These are phyloP conservation scores for Trichoderma citrinoviride DNA, from an alignment of 2,329 filamentous ascomycete genomes.

Conservation along the genomic window DNA sequence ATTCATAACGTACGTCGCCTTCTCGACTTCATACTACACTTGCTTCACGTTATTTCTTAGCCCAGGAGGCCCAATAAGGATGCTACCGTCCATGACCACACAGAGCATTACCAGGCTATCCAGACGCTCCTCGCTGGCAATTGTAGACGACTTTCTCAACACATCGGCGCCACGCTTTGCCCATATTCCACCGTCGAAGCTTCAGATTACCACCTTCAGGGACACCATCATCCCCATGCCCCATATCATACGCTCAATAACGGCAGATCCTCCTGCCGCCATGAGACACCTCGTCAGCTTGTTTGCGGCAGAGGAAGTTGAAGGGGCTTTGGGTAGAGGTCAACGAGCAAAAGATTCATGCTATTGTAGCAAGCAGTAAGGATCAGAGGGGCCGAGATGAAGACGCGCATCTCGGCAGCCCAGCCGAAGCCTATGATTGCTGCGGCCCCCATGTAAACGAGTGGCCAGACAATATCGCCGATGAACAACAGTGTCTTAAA, in stretches of 20 bases:
- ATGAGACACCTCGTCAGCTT: background rate
- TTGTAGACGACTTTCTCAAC: slow-evolving; percentile 9
- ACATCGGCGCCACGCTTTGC: background rate
- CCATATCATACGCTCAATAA: slow-evolving; percentile 2
- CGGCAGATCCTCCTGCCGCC: background rate
- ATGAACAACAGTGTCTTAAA: background rate
- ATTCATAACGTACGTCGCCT: background rate
- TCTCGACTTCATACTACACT: background rate
- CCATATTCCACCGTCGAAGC: background rate
- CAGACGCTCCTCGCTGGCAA: background rate
- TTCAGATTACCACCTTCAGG: background rate
- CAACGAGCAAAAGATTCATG: slow-evolving; percentile 18
- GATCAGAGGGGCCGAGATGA: background rate
- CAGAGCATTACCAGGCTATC: background rate
- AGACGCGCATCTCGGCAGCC: slow-evolving; percentile 3
- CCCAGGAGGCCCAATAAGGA: background rate
- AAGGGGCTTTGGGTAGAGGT: background rate
- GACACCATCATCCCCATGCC: background rate
- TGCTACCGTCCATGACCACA: background rate
- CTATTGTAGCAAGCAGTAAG: slow-evolving; percentile 15
- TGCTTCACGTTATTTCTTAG: background rate
- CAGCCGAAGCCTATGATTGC: background rate
- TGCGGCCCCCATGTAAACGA: background rate
- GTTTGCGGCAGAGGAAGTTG: background rate
- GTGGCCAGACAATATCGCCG: slow-evolving; percentile 2